Evolutionary conservation across 805 yeast species (phyloP), one percentile per base, ranked within the genome.

Genomic region (Metschnikowia baotianmanensis): DNA sequence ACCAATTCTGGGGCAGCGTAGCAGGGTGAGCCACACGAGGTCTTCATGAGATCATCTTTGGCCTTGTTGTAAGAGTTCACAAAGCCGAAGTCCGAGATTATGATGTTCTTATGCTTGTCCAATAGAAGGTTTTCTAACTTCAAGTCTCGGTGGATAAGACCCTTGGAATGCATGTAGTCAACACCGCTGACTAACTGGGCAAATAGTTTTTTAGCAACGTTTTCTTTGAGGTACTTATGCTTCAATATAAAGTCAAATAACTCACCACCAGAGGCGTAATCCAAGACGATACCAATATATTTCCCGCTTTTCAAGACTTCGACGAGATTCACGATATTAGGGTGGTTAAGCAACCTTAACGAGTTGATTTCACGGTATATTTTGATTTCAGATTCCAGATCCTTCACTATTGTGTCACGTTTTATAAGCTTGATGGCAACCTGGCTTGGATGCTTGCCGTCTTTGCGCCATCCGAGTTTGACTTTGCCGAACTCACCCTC

Each of bases 401-500:
- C 89, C 49, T 85, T 82, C 38, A 89, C 83, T n/a, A 93, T 83
- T 10, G 88, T 80, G 45, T 89, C 96, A 53, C 96, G 76, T 55
- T 90, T 80, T 43, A 93, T 88, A 47, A 93, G 77, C 58, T 93
- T 93, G 55, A 93, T 89, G 34, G 99, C 99, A 9, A 88, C 96
- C 65, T 89, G 95, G 27, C 83, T 76, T 3, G 88, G 83, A 44
- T 80, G 78, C 57, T 78, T 67, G 15, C 88, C 89, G 53, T 82
- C 90, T 59, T 86, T 86, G 45, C 95, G 74, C 97, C 97, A 91
- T 11, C 97, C 98, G 17, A 93, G 71, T 61, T 91, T 93, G 43
- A 93, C 99, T 63, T 93, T 91, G 44, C 99, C 99, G 63, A 93
- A 93, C 59, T 93, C 99, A 35, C 99, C 99, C 65, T 93, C 96